Percentiles rank a stretch among this genome's conserved stretches.
phyloP scores from a whole-genome alignment of 257 asterid genomes.

The Penstemon newberryi region DNA sequence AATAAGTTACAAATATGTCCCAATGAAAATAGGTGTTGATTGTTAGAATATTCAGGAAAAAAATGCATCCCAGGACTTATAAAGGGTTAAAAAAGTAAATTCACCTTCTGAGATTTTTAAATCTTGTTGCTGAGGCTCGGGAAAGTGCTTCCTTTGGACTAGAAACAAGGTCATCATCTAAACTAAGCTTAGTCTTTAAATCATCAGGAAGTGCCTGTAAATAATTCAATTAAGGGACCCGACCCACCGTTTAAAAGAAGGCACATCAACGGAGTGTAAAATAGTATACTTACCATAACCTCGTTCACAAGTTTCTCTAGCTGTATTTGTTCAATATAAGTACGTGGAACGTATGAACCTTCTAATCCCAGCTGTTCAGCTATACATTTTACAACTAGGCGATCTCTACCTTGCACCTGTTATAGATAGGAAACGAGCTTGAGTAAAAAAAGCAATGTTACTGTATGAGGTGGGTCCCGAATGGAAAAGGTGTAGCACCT shows the following conservation, averaged over 20 bases:
- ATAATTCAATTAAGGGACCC: constrained; percentile 31
- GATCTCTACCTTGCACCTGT: constrained; percentile 97
- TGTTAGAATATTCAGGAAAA: not conserved
- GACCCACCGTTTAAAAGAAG: constrained; percentile 2
- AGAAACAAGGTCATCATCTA: constrained; percentile 79
- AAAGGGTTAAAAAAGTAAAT: constrained; percentile 20
- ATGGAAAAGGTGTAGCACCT: constrained; percentile 46
- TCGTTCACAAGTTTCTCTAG: constrained; percentile 92
- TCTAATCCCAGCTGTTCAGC: constrained; percentile 88
- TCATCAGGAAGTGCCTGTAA: constrained; percentile 95
- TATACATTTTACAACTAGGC: constrained; percentile 55
- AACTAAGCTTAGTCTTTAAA: constrained; percentile 83
- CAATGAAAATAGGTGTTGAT: not conserved
- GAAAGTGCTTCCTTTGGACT: constrained; percentile 90
- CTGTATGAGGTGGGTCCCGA: not conserved
- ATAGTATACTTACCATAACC: constrained; percentile 72
- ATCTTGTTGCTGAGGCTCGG: constrained; percentile 67
- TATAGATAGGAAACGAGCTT: not conserved
- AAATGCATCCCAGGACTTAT: not conserved
- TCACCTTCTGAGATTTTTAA: constrained; percentile 64
- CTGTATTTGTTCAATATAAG: constrained; percentile 96
- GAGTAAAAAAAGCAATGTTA: no score
- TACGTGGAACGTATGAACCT: constrained; percentile 84
- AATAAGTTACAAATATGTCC: not conserved
- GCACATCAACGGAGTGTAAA: constrained; percentile 9